Base-by-base conservation (phyloP, 2,329 filamentous ascomycete species). In the Colletotrichum abscissum region DNA sequence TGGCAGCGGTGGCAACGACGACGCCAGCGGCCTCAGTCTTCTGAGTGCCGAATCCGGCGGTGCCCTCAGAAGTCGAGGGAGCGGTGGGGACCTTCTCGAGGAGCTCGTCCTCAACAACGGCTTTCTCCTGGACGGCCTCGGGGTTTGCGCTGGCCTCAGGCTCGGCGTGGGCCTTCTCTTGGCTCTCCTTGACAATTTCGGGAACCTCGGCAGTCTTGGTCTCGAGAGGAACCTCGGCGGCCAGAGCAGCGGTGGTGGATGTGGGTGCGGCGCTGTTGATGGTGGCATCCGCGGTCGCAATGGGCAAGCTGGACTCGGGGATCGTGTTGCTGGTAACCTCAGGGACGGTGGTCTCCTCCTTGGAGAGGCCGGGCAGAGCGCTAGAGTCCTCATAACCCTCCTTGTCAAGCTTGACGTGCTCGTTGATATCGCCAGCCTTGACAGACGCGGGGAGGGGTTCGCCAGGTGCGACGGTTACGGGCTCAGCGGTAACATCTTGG, bases 311-410 rank as follows among this genome's bases (percentile, higher is more conserved):
- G 8, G 94, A 96, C 84, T 97, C 94, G 22, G 95, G 94, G 76
- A 97, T 95, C 81, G 94, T 86, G 82, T 88, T 92, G 74, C 86
- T 88, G 58, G 88, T 86, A 69, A 92, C 83, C 11, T 88, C 86
- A 35, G 91, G 89, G 46, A 92, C 80, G 55, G 67, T 67, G 16
- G 65, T 72, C 60, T 74, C 73, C 30, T 75, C 74, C 69, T 86
- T 83, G 62, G 87, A 84, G 76, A 85, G 78, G 76, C 88, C 89
- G 63, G 88, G 87, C 55, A 92, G 82, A 70, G 91, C 89, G 79
- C 93, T 93, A 75, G 92, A 91, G 82, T 94, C 94, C 82, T 97
- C 93, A 83, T 98, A 98, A 1, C 94, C 96, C 77, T 92, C 94
- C 82, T 95, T 89, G 81, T 98, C 95, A 24, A 94, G 89, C 79